Base-by-base conservation (phyloP, 2,329 filamentous ascomycete genomes). In the Venturia nashicola region DNA sequence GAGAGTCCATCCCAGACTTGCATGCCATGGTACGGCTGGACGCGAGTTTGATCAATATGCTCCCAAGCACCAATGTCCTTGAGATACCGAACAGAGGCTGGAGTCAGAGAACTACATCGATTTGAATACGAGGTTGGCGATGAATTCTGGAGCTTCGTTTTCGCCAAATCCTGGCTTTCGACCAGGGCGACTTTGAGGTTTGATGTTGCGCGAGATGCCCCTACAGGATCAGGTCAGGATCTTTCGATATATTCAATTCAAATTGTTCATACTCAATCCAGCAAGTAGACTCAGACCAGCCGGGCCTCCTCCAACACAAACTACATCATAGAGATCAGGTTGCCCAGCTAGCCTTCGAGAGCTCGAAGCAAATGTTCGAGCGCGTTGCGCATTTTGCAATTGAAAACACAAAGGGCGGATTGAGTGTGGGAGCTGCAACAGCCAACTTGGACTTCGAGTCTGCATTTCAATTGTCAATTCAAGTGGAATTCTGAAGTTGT, bases 1-100 rank as follows among this genome's bases (percentile, higher is more conserved):
- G 89, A 90, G 64, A 96, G 85, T 67, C 93, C 95, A 74, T 99
- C 94, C 94, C 95, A 99, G 40, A 97, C 94, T 74, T 96, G 89
- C 94, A 99, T 99, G 70, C 93, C 89, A 65, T 95, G 87, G 75
- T 97, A 99, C 0, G 86, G 83, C 77, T 97, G 92, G 42, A 94
- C 84, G 40, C 94, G 85, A 6, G 84, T 79, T 51, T 80, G 77
- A 68, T 89, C 82, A 66, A 97, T 79, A 71, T 95, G 86, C 7
- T 80, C 72, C 94, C 93, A 97, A 61, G 88, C 91, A 43, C 93
- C 94, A 66, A 96, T 94, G 75, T 76, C 75, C 70, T 90, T 82
- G 67, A 97, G 82, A 71, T 94, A 97, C 3, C 81, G 82, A n/a
- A 90, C 88, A 0, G 92, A 96, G 0, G 88, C 83, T 0, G 93